Base-by-base conservation (phyloP, 495 filamentous ascomycete genomes). In the Parathielavia appendiculata region DNA sequence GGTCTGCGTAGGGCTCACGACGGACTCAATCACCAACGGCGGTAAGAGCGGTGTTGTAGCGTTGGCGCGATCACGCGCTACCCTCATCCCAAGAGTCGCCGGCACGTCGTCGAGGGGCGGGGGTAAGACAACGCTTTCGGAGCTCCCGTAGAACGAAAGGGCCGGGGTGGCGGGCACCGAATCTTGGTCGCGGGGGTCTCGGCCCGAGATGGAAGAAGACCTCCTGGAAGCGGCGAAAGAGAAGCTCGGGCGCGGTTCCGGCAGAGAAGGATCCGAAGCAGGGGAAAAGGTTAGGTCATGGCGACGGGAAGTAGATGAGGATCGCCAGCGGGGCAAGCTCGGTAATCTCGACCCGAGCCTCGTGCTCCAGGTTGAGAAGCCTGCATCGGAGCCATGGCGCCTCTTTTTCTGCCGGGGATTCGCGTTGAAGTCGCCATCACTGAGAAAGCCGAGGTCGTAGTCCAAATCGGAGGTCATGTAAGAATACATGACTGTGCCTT, bases 1-100 rank as follows among this genome's bases (percentile, higher is more conserved):
- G 51, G 53, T 62, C 61, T 30, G 63, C 59, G 71, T 52, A 7
- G 69, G 68, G 32, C 62, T 59, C 8, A 57, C 12, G 10, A 65
- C 61, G 4, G 51, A 49, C 38, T 85, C 82, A 40, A 83, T 83
- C 74, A 92, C 79, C 48, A 95, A 75, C 0, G 91, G 91, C 3
- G 91, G 90, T 0, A 96, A 78, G 12, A 96, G 76, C 6, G 91
- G 91, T 4, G 91, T 95, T 5, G 86, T 86, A 0, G 89, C 85
- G 59, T 85, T 78, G 14, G 75, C 76, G 43, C 82, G 78, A 22
- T 87, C 80, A 13, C 80, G 81, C 35, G 89, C 83, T 14, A 80
- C 69, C 10, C 65, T 67, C 22, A 61, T 66, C 8, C 75, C 66
- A 44, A 77, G 73, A 53, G 83, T 83, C 3, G 81, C 80, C 41